Base-by-base conservation (phyloP, 2,329 filamentous ascomycete genomes). In the Curvularia spicifera region DNA sequence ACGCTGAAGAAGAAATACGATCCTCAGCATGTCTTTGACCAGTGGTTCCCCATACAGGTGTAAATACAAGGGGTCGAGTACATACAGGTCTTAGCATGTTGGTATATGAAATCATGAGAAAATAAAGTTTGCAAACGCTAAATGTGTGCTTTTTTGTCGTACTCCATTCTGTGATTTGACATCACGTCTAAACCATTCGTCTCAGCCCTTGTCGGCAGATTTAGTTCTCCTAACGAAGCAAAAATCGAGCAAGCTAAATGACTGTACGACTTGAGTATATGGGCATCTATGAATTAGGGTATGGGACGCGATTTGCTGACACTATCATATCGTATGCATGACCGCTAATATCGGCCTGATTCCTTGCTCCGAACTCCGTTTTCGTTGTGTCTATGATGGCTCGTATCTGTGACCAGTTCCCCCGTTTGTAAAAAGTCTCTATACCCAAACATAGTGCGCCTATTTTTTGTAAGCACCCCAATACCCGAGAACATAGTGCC, bases 1-100 rank as follows among this genome's bases (percentile, higher is more conserved):
- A 49, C 20, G 42, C 12, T 75, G 9, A 75, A 75, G 59, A 59
- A 58, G 45, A 59, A 66, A 49, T 69, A 62, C 26, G 71, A 75
- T 56, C 71, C 71, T 2, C 26, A 49, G 10, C 59, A 61, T 1
- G 45, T 49, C 0, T 75, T 74, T 51, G 59, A 56, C 37, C 70
- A 73, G 50, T 73, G 70, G 70, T 73, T 73, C 29, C 45, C 58
- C 13, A 70, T 71, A 42, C 49, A 58, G 40, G 47, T 54, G n/a
- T 63, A 44, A 42, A 24, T 22, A 44, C 15, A 37, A 18, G 5
- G 35, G 6, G 35, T 15, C 15, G 35, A 37, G 15, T 37, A n/a
- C 15, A n/a, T 18, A n/a, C 15, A n/a, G 15, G 7, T 13, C 15
- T 7, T 15, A 37, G 15, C 35, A 5, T 37, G 5, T 37, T 37